Evolutionary conservation across 495 filamentous ascomycete species (phyloP).

Genomic region (Aspergillus sparsus): DNA sequence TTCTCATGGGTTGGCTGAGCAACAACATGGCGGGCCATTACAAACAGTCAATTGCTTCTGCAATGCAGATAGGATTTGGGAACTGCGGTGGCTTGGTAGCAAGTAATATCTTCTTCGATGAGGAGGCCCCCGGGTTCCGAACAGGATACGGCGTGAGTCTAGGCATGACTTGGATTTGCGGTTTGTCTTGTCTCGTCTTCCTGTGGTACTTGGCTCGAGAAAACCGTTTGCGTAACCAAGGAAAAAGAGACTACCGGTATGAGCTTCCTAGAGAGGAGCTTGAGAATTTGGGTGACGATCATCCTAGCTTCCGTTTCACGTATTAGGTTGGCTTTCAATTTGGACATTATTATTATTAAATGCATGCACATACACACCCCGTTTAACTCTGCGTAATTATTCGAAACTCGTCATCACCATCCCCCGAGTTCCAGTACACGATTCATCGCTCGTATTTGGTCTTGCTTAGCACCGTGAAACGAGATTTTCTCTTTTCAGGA

Average conservation of each 20-base stretch:
- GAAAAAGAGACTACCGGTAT: constrained; percentile 53
- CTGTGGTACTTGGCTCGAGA: constrained; percentile 51
- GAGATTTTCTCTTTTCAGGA: neutral
- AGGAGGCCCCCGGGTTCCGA: constrained; percentile 49
- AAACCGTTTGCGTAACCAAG: constrained; percentile 55
- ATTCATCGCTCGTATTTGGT: neutral
- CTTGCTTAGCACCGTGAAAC: neutral
- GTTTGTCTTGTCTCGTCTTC: constrained; percentile 39
- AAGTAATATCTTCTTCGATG: constrained; percentile 52
- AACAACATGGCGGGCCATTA: constrained; percentile 59
- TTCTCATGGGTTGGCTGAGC: constrained; percentile 54
- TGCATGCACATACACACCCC: too few relatives aligned
- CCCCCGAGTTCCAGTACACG: too few relatives aligned
- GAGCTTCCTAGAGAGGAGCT: constrained; percentile 44
- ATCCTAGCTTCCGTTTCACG: constrained; percentile 58
- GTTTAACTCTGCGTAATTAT: too few relatives aligned
- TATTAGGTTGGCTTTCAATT: constrained; percentile 30
- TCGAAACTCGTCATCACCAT: too few relatives aligned
- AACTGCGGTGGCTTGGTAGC: constrained; percentile 57
- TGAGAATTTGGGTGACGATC: constrained; percentile 61
- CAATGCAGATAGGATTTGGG: constrained; percentile 54
- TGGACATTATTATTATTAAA: too few relatives aligned
- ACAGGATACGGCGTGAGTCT: constrained; percentile 52
- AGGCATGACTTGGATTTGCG: constrained; percentile 54
- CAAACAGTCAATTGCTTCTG: constrained; percentile 55